phyloP scores from a whole-genome alignment of 495 filamentous ascomycete species.

The Rhizodiscina lignyota region DNA sequence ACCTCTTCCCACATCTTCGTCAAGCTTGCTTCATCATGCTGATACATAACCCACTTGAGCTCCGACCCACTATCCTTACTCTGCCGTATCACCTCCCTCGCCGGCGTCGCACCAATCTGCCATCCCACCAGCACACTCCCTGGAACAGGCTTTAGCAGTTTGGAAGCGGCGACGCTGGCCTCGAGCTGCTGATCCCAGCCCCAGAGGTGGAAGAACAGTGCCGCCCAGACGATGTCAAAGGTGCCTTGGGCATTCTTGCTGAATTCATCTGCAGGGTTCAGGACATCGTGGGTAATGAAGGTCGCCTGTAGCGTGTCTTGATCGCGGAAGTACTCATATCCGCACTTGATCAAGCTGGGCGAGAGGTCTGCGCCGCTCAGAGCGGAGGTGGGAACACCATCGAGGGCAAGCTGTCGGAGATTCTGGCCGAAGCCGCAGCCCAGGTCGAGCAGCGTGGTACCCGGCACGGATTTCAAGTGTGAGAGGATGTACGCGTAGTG shows the following conservation, averaged over 20 bases:
- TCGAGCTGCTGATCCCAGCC: not conserved
- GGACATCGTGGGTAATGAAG: not conserved
- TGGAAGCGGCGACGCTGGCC: not conserved
- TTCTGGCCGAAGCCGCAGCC: slow-evolving; percentile 1
- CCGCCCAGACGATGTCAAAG: not conserved
- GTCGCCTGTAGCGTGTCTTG: not conserved
- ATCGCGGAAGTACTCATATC: not conserved
- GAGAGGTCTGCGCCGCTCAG: not conserved
- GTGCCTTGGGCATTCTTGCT: not conserved
- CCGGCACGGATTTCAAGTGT: not conserved
- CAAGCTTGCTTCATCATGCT: not conserved
- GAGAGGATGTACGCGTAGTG: not conserved
- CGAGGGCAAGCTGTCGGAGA: not conserved
- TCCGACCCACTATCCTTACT: not conserved
- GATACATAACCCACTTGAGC: not conserved
- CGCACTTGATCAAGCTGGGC: not conserved
- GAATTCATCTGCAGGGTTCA: not conserved
- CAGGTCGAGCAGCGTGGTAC: not conserved
- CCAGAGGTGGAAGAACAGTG: not conserved
- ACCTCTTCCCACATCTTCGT: not conserved
- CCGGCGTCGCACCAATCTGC: not conserved
- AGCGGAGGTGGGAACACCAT: not conserved
- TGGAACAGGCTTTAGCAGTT: not conserved
- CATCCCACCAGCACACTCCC: not conserved
- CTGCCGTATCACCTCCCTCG: not conserved